Percentiles rank a stretch among this genome's conserved stretches.
Conservation (phyloP, 345 rosid species). For the Anacardium occidentale region DNA sequence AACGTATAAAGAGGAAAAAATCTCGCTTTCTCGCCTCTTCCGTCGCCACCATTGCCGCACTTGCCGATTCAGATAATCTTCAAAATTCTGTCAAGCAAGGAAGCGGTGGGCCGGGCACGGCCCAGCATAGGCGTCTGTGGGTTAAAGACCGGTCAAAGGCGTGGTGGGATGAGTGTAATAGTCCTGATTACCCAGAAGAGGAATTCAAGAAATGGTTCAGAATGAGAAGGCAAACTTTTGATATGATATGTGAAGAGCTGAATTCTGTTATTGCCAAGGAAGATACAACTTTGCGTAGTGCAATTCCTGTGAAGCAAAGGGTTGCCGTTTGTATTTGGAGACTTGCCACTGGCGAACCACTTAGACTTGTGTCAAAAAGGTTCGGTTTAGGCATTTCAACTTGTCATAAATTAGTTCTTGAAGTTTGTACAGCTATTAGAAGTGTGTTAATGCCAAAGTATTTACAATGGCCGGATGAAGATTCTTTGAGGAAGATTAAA, state of each 20-base stretch:
- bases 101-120: constrained; percentile 29
- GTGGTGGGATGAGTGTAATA: constrained; percentile 94
- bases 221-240: constrained; percentile 79
- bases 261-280: constrained; percentile 81
- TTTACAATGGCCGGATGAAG: constrained; percentile 77
- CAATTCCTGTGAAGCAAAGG: constrained; percentile 88
- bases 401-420: constrained; percentile 73
- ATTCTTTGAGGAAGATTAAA: constrained; percentile 39
- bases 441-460: constrained; percentile 76
- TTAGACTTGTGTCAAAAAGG: constrained; percentile 64
- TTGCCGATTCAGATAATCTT: constrained; percentile 23
- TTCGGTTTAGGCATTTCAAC: constrained; percentile 84
- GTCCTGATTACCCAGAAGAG: constrained; percentile 69
- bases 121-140: constrained; percentile 80
- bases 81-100: constrained; percentile 24
- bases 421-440: constrained; percentile 73
- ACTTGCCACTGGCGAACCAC: constrained; percentile 76
- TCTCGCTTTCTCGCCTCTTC: constrained; percentile 50
- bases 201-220: constrained; percentile 81
- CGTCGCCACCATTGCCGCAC: constrained; percentile 27
- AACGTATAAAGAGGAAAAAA: constrained; percentile 41
- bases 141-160: constrained; percentile 79
- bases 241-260: constrained; percentile 74
- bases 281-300: constrained; percentile 78
- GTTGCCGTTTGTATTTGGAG: constrained; percentile 96